These are phyloP conservation scores for Zygosaccharomyces lentus DNA, from an alignment of 805 yeast genomes.

Conservation along the genomic window DNA sequence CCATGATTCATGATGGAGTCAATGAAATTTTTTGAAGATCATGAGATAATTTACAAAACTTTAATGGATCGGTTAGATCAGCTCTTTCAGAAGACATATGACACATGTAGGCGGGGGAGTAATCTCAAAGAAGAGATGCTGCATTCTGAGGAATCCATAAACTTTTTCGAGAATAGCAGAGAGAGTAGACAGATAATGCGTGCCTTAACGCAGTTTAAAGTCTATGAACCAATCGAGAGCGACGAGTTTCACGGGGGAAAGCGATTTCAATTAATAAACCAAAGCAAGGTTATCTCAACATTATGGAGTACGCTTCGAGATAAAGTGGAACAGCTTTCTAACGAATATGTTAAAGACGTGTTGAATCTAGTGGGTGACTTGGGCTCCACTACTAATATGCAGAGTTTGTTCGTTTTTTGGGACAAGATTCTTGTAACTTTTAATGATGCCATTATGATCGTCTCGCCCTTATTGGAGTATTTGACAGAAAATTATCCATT, in stretches of 20 bases:
- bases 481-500: slow-evolving; percentile 11
- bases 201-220: slow-evolving; percentile 8
- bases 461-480: slow-evolving; percentile 14
- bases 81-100: background rate
- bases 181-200: slow-evolving; percentile 1
- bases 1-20: background rate
- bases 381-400: background rate
- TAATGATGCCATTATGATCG: background rate
- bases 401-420: background rate
- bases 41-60: background rate
- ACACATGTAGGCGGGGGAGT: background rate
- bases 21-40: background rate
- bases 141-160: background rate
- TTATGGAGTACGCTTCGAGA: slow-evolving; percentile 10
- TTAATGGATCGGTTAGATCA: background rate
- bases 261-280: slow-evolving; percentile 6
- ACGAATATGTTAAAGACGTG: background rate
- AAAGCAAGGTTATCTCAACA: slow-evolving; percentile 3
- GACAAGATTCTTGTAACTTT: background rate
- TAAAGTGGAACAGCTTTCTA: background rate
- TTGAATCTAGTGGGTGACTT: background rate
- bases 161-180: background rate
- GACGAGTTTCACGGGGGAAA: background rate
- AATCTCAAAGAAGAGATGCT: background rate
- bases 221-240: slow-evolving; percentile 3